phyloP scores from a whole-genome alignment of 306 rosid genomes.

The Trifolium pratense region DNA sequence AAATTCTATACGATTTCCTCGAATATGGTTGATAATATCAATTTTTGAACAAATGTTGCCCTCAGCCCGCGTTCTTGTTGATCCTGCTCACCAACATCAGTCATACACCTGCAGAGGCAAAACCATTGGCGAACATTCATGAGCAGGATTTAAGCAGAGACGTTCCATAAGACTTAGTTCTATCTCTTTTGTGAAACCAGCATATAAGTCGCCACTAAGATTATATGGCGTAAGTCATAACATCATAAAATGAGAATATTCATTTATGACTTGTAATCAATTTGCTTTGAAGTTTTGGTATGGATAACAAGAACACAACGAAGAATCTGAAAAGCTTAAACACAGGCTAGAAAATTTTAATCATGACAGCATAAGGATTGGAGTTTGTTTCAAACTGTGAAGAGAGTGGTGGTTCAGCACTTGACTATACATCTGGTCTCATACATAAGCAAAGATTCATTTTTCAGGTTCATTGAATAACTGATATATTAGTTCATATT shows the following conservation, averaged over 20 bases:
- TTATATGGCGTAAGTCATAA: no score
- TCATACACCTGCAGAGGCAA: constrained; percentile 51
- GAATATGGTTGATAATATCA: constrained; percentile 72
- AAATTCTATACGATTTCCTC: constrained; percentile 32
- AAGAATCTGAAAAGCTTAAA: no score
- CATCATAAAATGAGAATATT: no score
- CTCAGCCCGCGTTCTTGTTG: constrained; percentile 62
- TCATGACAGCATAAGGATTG: background rate
- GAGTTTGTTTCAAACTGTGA: background rate
- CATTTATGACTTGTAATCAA: no score
- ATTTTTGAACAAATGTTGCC: constrained; percentile 69
- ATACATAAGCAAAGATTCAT: no score
- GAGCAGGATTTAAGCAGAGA: constrained; percentile 5
- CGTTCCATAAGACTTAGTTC: constrained; percentile 21
- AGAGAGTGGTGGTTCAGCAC: background rate
- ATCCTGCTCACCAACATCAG: constrained; percentile 55
- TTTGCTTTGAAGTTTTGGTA: no score
- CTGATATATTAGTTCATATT: no score
- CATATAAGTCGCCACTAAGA: constrained; percentile 6
- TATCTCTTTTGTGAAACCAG: constrained; percentile 7
- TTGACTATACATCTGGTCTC: no score
- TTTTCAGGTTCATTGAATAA: no score
- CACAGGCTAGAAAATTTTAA: no score
- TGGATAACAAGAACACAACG: no score
- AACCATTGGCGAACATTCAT: constrained; percentile 21